Conservation (phyloP, 2,329 filamentous ascomycete species). For the Stagonosporopsis vannaccii region DNA sequence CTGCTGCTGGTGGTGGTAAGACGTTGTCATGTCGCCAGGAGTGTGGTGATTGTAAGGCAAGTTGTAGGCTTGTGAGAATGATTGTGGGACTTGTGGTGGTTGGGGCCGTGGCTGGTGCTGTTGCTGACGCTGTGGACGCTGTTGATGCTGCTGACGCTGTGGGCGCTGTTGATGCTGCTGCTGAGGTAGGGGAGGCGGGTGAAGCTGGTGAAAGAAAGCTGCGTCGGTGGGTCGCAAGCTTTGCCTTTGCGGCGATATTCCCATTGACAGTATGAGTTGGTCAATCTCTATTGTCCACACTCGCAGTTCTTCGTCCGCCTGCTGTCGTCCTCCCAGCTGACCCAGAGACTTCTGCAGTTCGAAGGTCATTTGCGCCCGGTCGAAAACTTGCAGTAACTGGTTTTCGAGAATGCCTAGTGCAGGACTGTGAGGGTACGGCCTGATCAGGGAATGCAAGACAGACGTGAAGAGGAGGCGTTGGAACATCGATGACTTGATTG, state of each 20-base stretch:
- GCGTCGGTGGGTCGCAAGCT: not conserved
- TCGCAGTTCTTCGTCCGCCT: conserved; percentile 10
- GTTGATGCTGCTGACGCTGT: not conserved
- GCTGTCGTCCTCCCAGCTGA: not conserved
- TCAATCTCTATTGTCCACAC: conserved; percentile 12
- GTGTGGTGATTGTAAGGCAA: not conserved
- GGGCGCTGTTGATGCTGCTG: not conserved
- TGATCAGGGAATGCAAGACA: conserved; percentile 55
- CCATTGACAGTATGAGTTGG: conserved; percentile 6
- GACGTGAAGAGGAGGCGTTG: conserved; percentile 64
- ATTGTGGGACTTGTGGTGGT: too few species aligned
- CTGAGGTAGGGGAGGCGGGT: not conserved
- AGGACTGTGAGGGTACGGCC: not conserved
- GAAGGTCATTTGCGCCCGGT: not conserved
- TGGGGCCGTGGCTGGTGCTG: not conserved
- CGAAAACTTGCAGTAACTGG: not conserved
- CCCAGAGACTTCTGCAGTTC: not conserved
- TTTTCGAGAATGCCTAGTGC: conserved; percentile 16
- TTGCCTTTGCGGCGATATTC: not conserved
- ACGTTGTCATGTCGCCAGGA: not conserved
- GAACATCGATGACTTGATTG: conserved; percentile 60
- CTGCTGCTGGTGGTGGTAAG: not conserved
- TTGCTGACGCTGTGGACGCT: not conserved
- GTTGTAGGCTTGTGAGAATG: not conserved
- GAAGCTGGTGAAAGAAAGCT: not conserved